Evolutionary conservation across 345 rosid species (phyloP).

Genomic region (Arabis alpina): DNA sequence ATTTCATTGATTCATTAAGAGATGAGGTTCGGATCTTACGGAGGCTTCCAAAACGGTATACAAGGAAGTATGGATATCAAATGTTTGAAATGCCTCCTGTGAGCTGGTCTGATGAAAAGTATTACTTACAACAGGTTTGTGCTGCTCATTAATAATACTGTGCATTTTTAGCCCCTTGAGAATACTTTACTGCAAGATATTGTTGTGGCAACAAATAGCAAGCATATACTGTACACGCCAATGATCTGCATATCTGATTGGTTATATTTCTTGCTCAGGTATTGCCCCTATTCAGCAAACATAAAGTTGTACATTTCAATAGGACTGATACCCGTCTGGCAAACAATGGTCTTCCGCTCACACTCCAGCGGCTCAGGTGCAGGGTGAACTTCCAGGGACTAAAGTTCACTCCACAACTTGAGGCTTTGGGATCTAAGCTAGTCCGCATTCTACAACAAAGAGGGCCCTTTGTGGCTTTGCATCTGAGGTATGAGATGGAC

Average conservation of each 20-base stretch:
- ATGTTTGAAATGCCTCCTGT: constrained; percentile 82
- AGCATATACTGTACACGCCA: background rate
- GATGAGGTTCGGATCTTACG: constrained; percentile 85
- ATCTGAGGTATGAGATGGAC: constrained; percentile 99
- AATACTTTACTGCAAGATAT: background rate
- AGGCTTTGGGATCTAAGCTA: constrained; percentile 80
- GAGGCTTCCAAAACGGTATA: constrained; percentile 80
- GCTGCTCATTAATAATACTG: background rate
- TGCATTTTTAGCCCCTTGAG: background rate
- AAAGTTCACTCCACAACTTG: constrained; percentile 88
- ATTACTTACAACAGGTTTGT: constrained; percentile 86
- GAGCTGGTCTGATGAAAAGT: constrained; percentile 95
- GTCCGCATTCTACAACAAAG: constrained; percentile 67
- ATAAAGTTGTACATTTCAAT: constrained; percentile 83
- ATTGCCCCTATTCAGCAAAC: constrained; percentile 74
- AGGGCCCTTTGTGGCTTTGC: constrained; percentile 89
- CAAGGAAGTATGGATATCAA: constrained; percentile 61
- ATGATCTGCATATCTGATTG: constrained; percentile 6
- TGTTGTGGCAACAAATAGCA: background rate
- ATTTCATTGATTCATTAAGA: constrained; percentile 91
- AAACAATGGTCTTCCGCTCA: constrained; percentile 72
- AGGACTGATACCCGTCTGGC: constrained; percentile 88
- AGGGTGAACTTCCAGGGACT: constrained; percentile 89
- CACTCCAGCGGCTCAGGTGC: constrained; percentile 90
- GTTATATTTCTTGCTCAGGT: constrained; percentile 57